These are phyloP conservation scores for Myrica gale DNA, from an alignment of 306 rosid genomes.

Conservation along the genomic window DNA sequence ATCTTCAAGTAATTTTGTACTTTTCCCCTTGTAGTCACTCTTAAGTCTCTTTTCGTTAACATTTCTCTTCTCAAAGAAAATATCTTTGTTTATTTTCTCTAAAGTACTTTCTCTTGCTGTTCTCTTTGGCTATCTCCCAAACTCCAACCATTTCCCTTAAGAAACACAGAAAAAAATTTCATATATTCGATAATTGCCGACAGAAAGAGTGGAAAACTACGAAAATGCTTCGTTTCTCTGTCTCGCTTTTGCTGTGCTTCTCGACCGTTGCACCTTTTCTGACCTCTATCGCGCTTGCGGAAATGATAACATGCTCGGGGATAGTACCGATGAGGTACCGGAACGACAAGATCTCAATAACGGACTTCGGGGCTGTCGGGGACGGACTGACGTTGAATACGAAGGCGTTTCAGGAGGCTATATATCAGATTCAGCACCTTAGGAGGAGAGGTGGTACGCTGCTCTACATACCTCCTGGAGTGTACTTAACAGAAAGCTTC, in stretches of 20 bases:
- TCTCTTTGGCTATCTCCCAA: not conserved
- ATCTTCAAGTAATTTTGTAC: not conserved
- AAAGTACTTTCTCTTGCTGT: not conserved
- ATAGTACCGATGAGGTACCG: constrained; percentile 60
- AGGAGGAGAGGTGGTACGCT: constrained; percentile 65
- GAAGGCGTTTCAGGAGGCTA: constrained; percentile 68
- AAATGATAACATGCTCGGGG: constrained; percentile 56
- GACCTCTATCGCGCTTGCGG: constrained; percentile 12
- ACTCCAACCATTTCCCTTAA: not conserved
- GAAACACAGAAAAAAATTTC: not conserved
- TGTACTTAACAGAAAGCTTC: constrained; percentile 67
- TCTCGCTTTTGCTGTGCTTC: constrained; percentile 26
- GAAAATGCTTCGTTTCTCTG: constrained; percentile 32
- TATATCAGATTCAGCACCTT: constrained; percentile 63
- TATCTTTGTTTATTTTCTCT: not conserved
- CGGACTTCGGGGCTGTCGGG: constrained; percentile 72
- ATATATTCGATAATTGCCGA: not conserved
- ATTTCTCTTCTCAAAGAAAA: not conserved
- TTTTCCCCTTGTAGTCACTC: not conserved
- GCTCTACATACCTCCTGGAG: constrained; percentile 79
- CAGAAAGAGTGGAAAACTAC: not conserved
- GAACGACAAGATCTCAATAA: constrained; percentile 57
- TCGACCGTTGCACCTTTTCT: constrained; percentile 15
- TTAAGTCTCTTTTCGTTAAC: not conserved
- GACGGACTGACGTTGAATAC: constrained; percentile 77